phyloP scores from a whole-genome alignment of 306 rosid species.

The Crotalaria pallida region DNA sequence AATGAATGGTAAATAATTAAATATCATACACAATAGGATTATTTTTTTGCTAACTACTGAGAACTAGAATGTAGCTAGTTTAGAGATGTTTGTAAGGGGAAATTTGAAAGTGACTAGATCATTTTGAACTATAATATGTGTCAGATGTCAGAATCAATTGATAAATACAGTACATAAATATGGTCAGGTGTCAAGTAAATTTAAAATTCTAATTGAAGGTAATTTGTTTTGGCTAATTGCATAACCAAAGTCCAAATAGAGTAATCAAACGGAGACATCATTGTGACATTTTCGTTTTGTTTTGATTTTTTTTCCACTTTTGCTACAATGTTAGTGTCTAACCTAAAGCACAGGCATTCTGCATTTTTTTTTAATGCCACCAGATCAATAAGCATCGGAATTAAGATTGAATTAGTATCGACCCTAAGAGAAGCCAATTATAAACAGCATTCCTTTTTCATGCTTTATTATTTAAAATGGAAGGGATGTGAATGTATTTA shows the following conservation, averaged over 20 bases:
- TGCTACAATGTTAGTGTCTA: not conserved
- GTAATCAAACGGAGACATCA: constrained; percentile 11
- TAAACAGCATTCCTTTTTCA: not conserved
- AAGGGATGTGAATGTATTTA: too few species aligned
- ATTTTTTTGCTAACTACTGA: constrained; percentile 3
- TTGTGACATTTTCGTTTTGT: not conserved
- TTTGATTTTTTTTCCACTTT: not conserved
- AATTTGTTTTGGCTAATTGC: constrained; percentile 12
- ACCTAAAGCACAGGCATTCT: not conserved
- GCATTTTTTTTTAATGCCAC: not conserved
- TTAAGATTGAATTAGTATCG: not conserved
- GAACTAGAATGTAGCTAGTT: not conserved
- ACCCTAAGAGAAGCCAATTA: not conserved
- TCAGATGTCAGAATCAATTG: constrained; percentile 6
- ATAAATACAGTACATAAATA: not conserved
- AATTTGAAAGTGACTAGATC: not conserved
- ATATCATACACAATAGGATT: not conserved
- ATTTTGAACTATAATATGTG: not conserved
- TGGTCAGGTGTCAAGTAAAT: constrained; percentile 18
- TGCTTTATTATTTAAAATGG: too few species aligned
- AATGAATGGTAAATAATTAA: not conserved
- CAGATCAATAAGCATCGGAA: not conserved
- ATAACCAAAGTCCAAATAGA: constrained; percentile 6
- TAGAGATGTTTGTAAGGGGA: not conserved
- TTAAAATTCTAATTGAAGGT: constrained; percentile 16